Percentiles rank a stretch among this genome's conserved stretches.
Evolutionary conservation across 1,284 basidiomycete genomes (phyloP).

Genomic region (Caloboletus firmus): DNA sequence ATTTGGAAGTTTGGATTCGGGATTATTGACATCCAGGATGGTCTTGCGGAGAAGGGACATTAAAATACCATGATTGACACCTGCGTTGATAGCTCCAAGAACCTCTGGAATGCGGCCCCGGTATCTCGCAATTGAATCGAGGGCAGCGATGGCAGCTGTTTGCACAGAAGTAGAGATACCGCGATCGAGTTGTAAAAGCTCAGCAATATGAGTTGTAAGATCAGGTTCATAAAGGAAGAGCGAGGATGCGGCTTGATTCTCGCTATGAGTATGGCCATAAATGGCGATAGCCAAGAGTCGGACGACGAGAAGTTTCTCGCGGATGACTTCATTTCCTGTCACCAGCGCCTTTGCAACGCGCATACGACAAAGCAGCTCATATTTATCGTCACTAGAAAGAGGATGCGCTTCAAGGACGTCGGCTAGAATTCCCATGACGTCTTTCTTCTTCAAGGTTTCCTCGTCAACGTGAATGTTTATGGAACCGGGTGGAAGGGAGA

Average conservation of each 20-base stretch:
- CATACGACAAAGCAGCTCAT: slow-evolving; percentile 87
- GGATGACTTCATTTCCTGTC: slow-evolving; percentile 55
- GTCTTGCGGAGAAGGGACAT: slow-evolving; percentile 86
- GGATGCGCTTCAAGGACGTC: slow-evolving; percentile 71
- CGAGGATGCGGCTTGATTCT: slow-evolving; percentile 75
- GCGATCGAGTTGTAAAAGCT: slow-evolving; percentile 80
- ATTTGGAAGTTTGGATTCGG: slow-evolving; percentile 67
- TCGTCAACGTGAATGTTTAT: slow-evolving; percentile 65
- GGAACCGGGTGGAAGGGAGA: slow-evolving; percentile 44
- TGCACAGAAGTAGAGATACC: slow-evolving; percentile 70
- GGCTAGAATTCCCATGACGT: slow-evolving; percentile 73
- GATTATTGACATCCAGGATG: slow-evolving; percentile 65
- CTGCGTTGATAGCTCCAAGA: slow-evolving; percentile 88
- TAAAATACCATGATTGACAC: slow-evolving; percentile 93
- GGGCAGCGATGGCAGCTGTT: slow-evolving; percentile 81
- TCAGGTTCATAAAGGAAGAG: slow-evolving; percentile 96
- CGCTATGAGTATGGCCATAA: slow-evolving; percentile 81
- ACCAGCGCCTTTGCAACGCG: slow-evolving; percentile 73
- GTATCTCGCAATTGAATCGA: slow-evolving; percentile 90
- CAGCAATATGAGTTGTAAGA: slow-evolving; percentile 83
- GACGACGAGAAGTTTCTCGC: slow-evolving; percentile 80
- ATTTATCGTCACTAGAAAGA: slow-evolving; percentile 84
- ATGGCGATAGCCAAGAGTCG: slow-evolving; percentile 89
- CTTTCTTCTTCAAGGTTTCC: slow-evolving; percentile 55
- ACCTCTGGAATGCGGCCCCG: slow-evolving; percentile 84